These are phyloP conservation scores for Nakazawaea holstii DNA, from an alignment of 805 yeast genomes.

Conservation along the genomic window DNA sequence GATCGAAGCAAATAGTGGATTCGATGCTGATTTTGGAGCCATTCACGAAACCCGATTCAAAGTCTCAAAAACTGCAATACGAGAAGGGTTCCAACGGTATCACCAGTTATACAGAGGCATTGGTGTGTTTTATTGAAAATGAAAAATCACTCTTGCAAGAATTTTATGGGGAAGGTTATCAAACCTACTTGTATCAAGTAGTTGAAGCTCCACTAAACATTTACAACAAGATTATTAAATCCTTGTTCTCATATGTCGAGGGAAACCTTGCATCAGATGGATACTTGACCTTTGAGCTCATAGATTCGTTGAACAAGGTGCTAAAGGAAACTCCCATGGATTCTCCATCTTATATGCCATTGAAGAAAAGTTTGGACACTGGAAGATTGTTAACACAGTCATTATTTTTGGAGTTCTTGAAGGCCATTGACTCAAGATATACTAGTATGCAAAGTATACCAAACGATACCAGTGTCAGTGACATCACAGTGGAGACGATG, in stretches of 20 bases:
- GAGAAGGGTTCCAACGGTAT: slow-evolving; percentile 61
- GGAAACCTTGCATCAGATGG: slow-evolving; percentile 41
- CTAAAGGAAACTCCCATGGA: slow-evolving; percentile 4
- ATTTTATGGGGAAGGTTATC: slow-evolving; percentile 27
- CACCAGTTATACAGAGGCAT: slow-evolving; percentile 44
- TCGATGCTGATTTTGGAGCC: slow-evolving; percentile 42
- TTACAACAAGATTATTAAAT: slow-evolving; percentile 31
- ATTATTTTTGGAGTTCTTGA: slow-evolving; percentile 53
- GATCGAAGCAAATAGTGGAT: slow-evolving; percentile 35
- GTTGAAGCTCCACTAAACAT: slow-evolving; percentile 30
- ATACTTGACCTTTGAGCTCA: slow-evolving; percentile 50
- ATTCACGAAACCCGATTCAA: slow-evolving; percentile 34
- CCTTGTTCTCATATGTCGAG: slow-evolving; percentile 32
- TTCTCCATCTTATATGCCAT: background rate
- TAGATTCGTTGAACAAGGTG: slow-evolving; percentile 29
- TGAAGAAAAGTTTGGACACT: slow-evolving; percentile 14
- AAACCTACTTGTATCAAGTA: slow-evolving; percentile 22
- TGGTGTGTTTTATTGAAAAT: slow-evolving; percentile 41
- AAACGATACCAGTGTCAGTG: slow-evolving; percentile 58
- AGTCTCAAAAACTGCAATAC: slow-evolving; percentile 41
- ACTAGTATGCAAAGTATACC: slow-evolving; percentile 42
- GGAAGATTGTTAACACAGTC: slow-evolving; percentile 22
- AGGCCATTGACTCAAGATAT: slow-evolving; percentile 44
- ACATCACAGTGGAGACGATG: slow-evolving; percentile 66
- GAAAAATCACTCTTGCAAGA: slow-evolving; percentile 44